Percentiles rank a stretch among this genome's conserved stretches.
Conservation (phyloP, 2,329 filamentous ascomycete genomes). For the Massarina eburnea region DNA sequence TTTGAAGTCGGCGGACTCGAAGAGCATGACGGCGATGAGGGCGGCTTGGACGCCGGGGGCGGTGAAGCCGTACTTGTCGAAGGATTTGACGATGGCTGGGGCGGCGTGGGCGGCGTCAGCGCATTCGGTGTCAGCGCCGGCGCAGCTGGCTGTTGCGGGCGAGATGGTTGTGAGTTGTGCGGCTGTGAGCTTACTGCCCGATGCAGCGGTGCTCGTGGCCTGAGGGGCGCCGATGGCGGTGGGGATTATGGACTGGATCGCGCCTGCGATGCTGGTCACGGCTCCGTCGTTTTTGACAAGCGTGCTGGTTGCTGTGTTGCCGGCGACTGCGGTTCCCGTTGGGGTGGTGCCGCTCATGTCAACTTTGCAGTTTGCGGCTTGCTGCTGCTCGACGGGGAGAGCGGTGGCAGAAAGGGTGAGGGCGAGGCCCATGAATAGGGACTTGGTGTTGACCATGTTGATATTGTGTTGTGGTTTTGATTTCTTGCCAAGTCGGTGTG, state of each 20-base stretch:
- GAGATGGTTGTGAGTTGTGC: slow-evolving; percentile 55
- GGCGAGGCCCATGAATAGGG: slow-evolving; percentile 23
- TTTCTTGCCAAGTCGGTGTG: too few species aligned
- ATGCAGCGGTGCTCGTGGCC: background rate
- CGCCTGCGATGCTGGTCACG: background rate
- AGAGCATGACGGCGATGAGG: slow-evolving; percentile 68
- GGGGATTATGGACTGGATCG: background rate
- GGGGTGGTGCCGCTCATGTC: background rate
- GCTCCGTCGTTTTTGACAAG: too few species aligned
- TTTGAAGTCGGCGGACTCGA: slow-evolving; percentile 69
- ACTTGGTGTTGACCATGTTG: slow-evolving; percentile 30
- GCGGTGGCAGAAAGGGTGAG: slow-evolving; percentile 43
- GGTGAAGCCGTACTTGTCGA: slow-evolving; percentile 60
- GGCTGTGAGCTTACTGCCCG: slow-evolving; percentile 13
- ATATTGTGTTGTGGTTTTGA: slow-evolving; percentile 4
- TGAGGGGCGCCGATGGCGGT: too few species aligned
- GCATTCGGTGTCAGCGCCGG: slow-evolving; percentile 58
- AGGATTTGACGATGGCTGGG: slow-evolving; percentile 57
- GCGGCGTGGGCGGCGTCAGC: slow-evolving; percentile 59
- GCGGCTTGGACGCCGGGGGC: slow-evolving; percentile 65
- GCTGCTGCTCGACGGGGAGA: slow-evolving; percentile 17
- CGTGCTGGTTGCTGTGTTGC: background rate
- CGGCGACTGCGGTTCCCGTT: background rate
- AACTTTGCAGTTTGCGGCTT: background rate
- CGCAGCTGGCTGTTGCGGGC: slow-evolving; percentile 60